Base-by-base conservation (phyloP, 73 alveolate species). In the Tetrahymena borealis region DNA sequence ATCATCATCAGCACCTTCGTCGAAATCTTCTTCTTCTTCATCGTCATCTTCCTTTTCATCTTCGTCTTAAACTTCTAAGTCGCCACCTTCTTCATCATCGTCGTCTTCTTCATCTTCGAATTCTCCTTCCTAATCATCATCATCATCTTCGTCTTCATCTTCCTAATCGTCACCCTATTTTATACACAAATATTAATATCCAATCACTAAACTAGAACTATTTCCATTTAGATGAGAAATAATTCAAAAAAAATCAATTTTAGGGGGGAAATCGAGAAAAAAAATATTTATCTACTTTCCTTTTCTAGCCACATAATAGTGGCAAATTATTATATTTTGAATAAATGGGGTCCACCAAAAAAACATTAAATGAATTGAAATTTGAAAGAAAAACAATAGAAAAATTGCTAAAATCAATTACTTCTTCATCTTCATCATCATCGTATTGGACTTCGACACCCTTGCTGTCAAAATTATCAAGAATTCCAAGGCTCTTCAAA, bases 141-240 rank as follows among this genome's bases (percentile, higher is more conserved):
- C 92, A 4, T 91, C 92, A 9, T 92, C 95, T n/a, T 92, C 78
- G 5, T 92, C 95, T 0, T 92, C 95, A 38, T 93, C 96, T 36
- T 90, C 95, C 8, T 60, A 32, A 60, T 60, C 85, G 28, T 8
- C 85, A 18, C 28, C 5, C 5, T 2, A 18, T 20, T 15, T 2
- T 60, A 60, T 24, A 13, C 1, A 42, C 11, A 40, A 60, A 60
- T 24, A 60, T 60, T 0, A 60, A 15, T 20, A 60, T 60, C 38
- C 1, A 60, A 2, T 0, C 85, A 15, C 0, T 15, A 60, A 60
- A 9, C 5, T 16, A 60, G 10, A 13, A 60, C 16, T 16, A 13
- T 60, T 18, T 60, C 31, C 10, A 15, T 18, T 5, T 13, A 28
- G 38, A 60, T 32, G 20, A 60, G 20, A 10, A n/a, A n/a, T 60